Base-by-base conservation (phyloP, 305 asterid species). In the Rubia peregrina region DNA sequence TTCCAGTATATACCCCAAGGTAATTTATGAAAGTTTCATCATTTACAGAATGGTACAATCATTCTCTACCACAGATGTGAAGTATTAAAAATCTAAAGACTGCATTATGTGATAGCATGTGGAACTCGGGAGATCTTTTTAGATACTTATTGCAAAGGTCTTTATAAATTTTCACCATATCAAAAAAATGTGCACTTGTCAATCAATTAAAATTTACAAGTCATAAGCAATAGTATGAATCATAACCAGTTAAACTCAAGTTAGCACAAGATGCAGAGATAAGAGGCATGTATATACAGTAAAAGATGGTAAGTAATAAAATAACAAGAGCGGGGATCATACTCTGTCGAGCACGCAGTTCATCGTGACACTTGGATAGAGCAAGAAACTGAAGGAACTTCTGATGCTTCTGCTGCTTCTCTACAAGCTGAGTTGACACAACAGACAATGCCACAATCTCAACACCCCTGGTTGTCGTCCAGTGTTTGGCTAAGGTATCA, bases 391-490 rank as follows among this genome's bases (percentile, higher is more conserved):
- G 97, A 74, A 93, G 97, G 83, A 81, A 89, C 78, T 78, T 84
- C 76, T 85, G 83, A 79, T 90, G 98, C 83, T 88, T 90, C 82
- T 90, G 94, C 76, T 89, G 89, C 88, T 93, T 93, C 83, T 90
- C 97, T 48, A 77, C 69, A 55, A 93, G 97, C 78, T 89, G 98
- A 0, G 92, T 76, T 55, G 95, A 87, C 83, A 88, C 86, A 76
- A 87, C 83, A 78, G 96, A 86, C 67, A 88, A 76, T 77, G 87
- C 84, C 42, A 83, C 85, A 43, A 93, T 89, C 87, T 90, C 98
- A 68, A 95, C 86, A 66, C 97, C 97, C 81, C 95, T 88, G 74
- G 97, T 89, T 72, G 96, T 84, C 51, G 97, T 90, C 98, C 98
- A 93, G 79, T 93, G 98, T 81, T 90, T 93, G 69, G 98, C 97